Evolutionary conservation across 345 rosid species (phyloP), one percentile per base, ranked within the genome.

Genomic region (Excoecaria cochinchinensis): DNA sequence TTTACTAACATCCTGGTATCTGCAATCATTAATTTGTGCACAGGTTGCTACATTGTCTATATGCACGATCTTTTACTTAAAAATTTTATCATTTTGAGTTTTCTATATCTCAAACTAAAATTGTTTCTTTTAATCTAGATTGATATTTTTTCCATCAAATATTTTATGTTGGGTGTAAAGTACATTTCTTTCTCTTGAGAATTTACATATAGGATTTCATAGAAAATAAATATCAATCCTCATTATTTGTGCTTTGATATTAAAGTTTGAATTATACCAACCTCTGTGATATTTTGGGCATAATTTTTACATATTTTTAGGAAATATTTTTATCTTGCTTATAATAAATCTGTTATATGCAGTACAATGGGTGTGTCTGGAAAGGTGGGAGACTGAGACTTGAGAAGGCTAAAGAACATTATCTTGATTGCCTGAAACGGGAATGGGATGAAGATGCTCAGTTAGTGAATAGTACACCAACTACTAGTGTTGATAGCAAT

Each of bases 291-390:
- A 19, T 39, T 15, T 42, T 17, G 25, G 47, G 51, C 13, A 8
- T 40, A 10, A 40, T 17, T 21, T 42, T 65, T 17, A 12, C 31
- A 42, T 22, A 58, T 12, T 58, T 24, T 1, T 21, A 36, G 68
- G 40, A 64, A 64, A 16, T 17, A 22, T 19, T 48, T 64, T 40
- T 12, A n/a, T 64, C 21, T 64, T 39, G 47, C 17, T 46, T 12
- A 6, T 10, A 66, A 66, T 66, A 46, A 53, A 31, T 50, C 19
- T 53, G 57, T 50, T 10, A 10, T 76, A 4, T 76, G 59, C 90
- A 95, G 99, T 93, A 90, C 67, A 96, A 90, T 76, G 97, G 97
- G 25, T 96, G 98, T 74, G 79, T 76, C 2, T 96, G 97, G 99
- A 96, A 92, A 74, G 99, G 97, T 55, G 95, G 95, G 65, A 90